Evolutionary conservation across 2,329 filamentous ascomycete genomes (phyloP).

Genomic region (Phoma sp.): DNA sequence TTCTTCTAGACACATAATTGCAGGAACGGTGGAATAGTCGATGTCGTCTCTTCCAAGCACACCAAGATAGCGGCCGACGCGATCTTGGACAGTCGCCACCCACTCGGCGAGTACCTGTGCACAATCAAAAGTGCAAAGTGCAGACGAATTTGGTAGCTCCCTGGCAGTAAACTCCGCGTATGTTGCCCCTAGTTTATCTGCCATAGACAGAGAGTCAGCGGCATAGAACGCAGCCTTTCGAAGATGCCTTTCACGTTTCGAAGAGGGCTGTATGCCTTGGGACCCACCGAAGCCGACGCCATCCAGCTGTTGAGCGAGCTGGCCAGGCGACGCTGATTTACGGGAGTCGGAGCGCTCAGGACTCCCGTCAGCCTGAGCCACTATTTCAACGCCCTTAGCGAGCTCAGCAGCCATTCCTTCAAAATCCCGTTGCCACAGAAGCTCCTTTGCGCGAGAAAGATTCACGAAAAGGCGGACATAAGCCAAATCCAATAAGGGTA

Average conservation of each 20-base stretch:
- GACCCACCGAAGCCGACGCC: slow-evolving; percentile 42
- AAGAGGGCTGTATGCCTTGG: slow-evolving; percentile 51
- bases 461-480: slow-evolving; percentile 94
- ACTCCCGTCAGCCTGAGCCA: slow-evolving; percentile 72
- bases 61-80: slow-evolving; percentile 87
- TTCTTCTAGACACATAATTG: slow-evolving; percentile 87
- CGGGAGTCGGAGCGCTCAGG: slow-evolving; percentile 51
- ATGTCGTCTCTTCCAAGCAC: slow-evolving; percentile 83
- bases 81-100: slow-evolving; percentile 90
- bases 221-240: slow-evolving; percentile 96
- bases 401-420: slow-evolving; percentile 89
- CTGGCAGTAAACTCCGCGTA: slow-evolving; percentile 83
- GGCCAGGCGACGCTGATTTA: slow-evolving; percentile 31
- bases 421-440: slow-evolving; percentile 93
- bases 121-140: slow-evolving; percentile 92
- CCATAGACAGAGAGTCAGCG: slow-evolving; percentile 87
- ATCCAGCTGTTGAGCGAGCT: slow-evolving; percentile 29
- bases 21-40: slow-evolving; percentile 79
- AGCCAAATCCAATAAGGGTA: slow-evolving; percentile 87
- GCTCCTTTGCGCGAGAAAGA: slow-evolving; percentile 88
- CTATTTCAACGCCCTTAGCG: slow-evolving; percentile 75
- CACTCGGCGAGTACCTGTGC: slow-evolving; percentile 93
- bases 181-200: slow-evolving; percentile 82
- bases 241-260: slow-evolving; percentile 82
- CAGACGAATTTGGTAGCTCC: slow-evolving; percentile 86